Conservation (phyloP, 257 asterid genomes). For the Echium plantagineum region DNA sequence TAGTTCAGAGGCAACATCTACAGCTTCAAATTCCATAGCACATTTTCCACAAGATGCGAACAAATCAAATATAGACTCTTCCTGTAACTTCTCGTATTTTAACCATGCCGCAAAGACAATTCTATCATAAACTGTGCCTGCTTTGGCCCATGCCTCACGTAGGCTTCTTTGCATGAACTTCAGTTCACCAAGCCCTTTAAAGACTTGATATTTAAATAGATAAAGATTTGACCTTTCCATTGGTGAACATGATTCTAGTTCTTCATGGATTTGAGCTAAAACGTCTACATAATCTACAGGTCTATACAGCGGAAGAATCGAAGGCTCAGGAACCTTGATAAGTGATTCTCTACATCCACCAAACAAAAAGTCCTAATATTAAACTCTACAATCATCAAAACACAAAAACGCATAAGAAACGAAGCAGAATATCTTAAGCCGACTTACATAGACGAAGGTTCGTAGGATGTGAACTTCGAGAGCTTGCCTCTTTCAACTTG, state of each 20-base stretch:
- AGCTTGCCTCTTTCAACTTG: conserved; percentile 98
- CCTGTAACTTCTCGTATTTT: conserved; percentile 85
- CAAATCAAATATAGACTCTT: conserved; percentile 63
- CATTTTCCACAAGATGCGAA: conserved; percentile 74
- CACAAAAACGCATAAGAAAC: neutral
- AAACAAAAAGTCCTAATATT: conserved; percentile 7
- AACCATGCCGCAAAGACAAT: conserved; percentile 92
- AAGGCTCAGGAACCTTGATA: conserved; percentile 86
- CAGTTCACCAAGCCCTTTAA: conserved; percentile 87
- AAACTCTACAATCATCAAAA: conserved; percentile 5
- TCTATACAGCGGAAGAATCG: conserved; percentile 69
- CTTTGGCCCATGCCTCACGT: conserved; percentile 72
- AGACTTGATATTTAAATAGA: conserved; percentile 83
- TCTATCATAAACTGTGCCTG: conserved; percentile 62
- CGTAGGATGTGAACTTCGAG: conserved; percentile 45
- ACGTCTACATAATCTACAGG: conserved; percentile 92
- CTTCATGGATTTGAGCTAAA: conserved; percentile 87
- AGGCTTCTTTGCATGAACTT: conserved; percentile 91
- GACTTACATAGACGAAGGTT: conserved; percentile 74
- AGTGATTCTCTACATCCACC: conserved; percentile 72
- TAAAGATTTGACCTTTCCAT: conserved; percentile 61
- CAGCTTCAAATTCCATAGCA: conserved; percentile 55
- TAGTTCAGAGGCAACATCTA: conserved; percentile 69
- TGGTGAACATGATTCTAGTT: conserved; percentile 68
- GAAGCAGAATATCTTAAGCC: conserved; percentile 1